These are phyloP conservation scores for Colletotrichum salicis DNA, from an alignment of 2,329 filamentous ascomycete species.

Conservation along the genomic window DNA sequence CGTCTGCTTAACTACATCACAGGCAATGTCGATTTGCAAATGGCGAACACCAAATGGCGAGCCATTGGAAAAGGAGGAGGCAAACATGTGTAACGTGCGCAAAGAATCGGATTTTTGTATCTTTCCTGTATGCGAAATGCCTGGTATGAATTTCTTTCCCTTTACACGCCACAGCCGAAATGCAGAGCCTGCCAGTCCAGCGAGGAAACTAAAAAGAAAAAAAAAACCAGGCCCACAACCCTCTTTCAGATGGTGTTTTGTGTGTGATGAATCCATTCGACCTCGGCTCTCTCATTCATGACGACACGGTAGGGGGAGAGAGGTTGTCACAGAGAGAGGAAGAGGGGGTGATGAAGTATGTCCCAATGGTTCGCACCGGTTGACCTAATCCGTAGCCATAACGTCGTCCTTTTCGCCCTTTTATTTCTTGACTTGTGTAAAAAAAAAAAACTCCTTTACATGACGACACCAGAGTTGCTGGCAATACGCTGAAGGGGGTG, in stretches of 20 bases:
- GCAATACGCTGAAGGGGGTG: conserved; percentile 84
- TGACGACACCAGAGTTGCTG: conserved; percentile 99
- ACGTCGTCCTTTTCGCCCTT: conserved; percentile 36
- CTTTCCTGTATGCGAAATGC: conserved; percentile 60
- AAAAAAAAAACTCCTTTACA: conserved; percentile 72
- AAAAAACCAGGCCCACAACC: conserved; percentile 38
- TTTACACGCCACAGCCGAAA: conserved; percentile 65
- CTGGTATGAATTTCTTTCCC: conserved; percentile 58
- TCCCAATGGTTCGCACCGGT: conserved; percentile 35
- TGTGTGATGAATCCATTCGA: conserved; percentile 6
- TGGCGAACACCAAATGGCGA: neutral
- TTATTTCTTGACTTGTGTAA: conserved; percentile 34
- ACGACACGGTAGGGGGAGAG: neutral
- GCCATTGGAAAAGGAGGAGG: neutral
- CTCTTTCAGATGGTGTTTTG: conserved; percentile 18
- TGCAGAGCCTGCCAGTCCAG: conserved; percentile 61
- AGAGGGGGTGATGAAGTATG: conserved; percentile 18
- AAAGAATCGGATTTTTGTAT: conserved; percentile 44
- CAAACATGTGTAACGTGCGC: conserved; percentile 27
- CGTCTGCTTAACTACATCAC: no score
- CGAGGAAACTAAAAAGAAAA: conserved; percentile 45
- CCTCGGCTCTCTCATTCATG: neutral
- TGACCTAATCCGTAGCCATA: conserved; percentile 37
- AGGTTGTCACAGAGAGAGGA: conserved; percentile 6
- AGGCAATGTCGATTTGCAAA: neutral